Percentiles rank a stretch among this genome's conserved stretches.
Evolutionary conservation across 768 basidiomycete species (phyloP).

Genomic region (Lepiota brunneoincarnata): DNA sequence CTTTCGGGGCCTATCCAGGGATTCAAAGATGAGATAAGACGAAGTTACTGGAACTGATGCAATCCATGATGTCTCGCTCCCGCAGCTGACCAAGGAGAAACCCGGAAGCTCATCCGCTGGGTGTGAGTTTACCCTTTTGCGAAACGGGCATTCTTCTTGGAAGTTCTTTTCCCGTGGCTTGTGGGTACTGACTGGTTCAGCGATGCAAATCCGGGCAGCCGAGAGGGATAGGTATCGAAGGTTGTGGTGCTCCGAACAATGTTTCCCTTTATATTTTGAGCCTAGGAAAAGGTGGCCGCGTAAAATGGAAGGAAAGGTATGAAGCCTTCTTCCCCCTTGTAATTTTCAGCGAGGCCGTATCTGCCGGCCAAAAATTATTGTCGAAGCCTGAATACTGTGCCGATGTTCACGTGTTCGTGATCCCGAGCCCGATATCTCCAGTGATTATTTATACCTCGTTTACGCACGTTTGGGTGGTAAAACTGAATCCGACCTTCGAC

Average conservation of each 20-base stretch:
- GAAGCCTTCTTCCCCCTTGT: too few species aligned
- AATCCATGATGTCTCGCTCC: background rate
- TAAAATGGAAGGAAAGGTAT: too few species aligned
- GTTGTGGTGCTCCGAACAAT: background rate
- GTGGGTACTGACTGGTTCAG: background rate
- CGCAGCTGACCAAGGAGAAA: constrained; percentile 2
- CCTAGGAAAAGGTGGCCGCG: too few species aligned
- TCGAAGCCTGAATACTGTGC: too few species aligned
- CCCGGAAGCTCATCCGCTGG: background rate
- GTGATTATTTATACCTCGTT: background rate
- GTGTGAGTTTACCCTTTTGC: background rate
- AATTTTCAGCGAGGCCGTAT: too few species aligned
- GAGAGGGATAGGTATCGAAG: background rate
- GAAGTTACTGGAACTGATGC: background rate
- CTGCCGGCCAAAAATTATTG: too few species aligned
- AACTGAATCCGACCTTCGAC: background rate
- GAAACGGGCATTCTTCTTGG: background rate
- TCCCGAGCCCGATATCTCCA: background rate
- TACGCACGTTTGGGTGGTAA: background rate
- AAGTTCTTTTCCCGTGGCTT: constrained; percentile 1
- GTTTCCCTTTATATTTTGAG: too few species aligned
- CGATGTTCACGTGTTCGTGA: background rate
- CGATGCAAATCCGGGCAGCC: background rate
- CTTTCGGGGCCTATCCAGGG: background rate
- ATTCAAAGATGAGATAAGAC: constrained; percentile 5